phyloP scores from a whole-genome alignment of 768 basidiomycete genomes.

The Pisolithus tinctorius region DNA sequence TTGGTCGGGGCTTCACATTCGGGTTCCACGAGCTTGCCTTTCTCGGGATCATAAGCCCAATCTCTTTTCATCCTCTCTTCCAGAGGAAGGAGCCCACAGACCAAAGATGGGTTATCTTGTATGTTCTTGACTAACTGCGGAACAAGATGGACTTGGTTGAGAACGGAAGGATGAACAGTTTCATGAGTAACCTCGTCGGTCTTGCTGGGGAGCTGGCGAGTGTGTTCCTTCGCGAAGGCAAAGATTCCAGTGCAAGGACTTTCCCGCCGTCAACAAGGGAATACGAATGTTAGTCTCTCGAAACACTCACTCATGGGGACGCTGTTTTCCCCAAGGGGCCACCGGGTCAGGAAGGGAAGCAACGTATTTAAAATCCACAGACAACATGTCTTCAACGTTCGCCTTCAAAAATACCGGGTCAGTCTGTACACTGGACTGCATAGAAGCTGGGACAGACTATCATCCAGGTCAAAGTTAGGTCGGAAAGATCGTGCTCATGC shows the following conservation, averaged over 20 bases:
- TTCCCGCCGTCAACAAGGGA: neutral
- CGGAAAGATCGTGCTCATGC: slow-evolving; percentile 58
- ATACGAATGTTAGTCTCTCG: neutral
- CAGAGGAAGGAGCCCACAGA: slow-evolving; percentile 40
- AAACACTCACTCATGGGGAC: slow-evolving; percentile 54
- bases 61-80: slow-evolving; percentile 42
- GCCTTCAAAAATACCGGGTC: slow-evolving; percentile 31
- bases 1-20: slow-evolving; percentile 1
- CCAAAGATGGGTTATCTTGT: slow-evolving; percentile 35
- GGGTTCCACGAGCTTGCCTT: slow-evolving; percentile 7
- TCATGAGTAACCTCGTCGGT: slow-evolving; percentile 47
- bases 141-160: slow-evolving; percentile 35
- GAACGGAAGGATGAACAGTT: slow-evolving; percentile 54
- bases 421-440: neutral
- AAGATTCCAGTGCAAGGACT: slow-evolving; percentile 56
- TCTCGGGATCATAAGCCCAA: slow-evolving; percentile 39
- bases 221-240: slow-evolving; percentile 34
- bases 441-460: slow-evolving; percentile 34
- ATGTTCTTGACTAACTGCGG: slow-evolving; percentile 31
- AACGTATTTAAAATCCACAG: slow-evolving; percentile 51
- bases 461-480: slow-evolving; percentile 61
- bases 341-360: slow-evolving; percentile 42
- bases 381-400: slow-evolving; percentile 48
- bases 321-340: slow-evolving; percentile 54
- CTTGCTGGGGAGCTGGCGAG: slow-evolving; percentile 42